Conservation (phyloP, 169 alveolate genomes). For the Babesia divergens region DNA sequence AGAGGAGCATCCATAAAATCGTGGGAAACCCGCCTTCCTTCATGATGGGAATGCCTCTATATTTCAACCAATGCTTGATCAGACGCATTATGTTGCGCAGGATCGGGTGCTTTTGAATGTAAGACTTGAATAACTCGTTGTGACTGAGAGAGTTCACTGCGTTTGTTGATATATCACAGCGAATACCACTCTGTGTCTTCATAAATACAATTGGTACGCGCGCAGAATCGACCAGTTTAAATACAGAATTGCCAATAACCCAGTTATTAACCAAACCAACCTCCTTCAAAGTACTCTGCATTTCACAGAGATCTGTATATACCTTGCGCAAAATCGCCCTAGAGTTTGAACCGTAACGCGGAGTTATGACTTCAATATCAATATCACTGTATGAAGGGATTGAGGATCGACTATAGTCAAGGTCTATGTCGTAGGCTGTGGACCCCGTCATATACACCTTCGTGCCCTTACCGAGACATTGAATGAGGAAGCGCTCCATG, state of each 20-base stretch:
- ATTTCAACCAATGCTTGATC: slow-evolving; percentile 79
- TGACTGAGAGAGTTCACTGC: slow-evolving; percentile 83
- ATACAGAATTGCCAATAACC: slow-evolving; percentile 57
- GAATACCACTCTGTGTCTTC: slow-evolving; percentile 72
- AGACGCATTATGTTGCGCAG: slow-evolving; percentile 82
- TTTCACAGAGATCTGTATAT: slow-evolving; percentile 20
- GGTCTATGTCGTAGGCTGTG: slow-evolving; percentile 61
- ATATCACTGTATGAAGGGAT: slow-evolving; percentile 47
- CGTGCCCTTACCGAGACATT: slow-evolving; percentile 56
- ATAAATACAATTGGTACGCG: slow-evolving; percentile 85
- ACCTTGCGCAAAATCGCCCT: slow-evolving; percentile 40
- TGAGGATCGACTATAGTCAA: slow-evolving; percentile 40
- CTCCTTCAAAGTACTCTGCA: slow-evolving; percentile 27
- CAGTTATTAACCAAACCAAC: slow-evolving; percentile 33
- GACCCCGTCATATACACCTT: slow-evolving; percentile 58
- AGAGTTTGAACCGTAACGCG: slow-evolving; percentile 34
- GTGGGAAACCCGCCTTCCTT: slow-evolving; percentile 90
- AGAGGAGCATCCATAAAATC: slow-evolving; percentile 85
- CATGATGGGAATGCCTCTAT: slow-evolving; percentile 83
- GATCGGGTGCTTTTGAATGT: slow-evolving; percentile 76
- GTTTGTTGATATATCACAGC: slow-evolving; percentile 85
- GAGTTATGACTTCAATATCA: slow-evolving; percentile 41
- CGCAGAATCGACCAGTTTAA: slow-evolving; percentile 84
- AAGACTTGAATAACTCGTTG: slow-evolving; percentile 77
- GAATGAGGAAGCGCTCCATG: slow-evolving; percentile 45